Evolutionary conservation across 768 basidiomycete genomes (phyloP), one percentile per base, ranked within the genome.

Genomic region (Russula griseocarnosa): DNA sequence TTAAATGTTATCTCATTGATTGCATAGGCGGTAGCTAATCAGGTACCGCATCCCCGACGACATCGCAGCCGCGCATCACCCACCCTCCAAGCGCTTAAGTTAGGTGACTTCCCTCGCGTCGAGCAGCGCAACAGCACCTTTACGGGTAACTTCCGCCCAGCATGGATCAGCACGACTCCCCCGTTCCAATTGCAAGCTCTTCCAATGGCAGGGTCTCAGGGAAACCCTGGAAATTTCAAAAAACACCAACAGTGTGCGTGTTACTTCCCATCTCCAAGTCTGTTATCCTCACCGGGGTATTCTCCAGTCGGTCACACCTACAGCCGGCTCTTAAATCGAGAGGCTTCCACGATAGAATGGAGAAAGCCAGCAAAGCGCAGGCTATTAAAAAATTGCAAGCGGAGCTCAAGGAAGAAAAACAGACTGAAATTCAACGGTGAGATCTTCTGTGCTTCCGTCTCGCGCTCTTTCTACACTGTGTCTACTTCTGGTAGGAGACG

Each of bases 331-430:
- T 87, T 58, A 90, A 85, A 73, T 81, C 86, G 3, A 86, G 80
- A 73, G 78, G 70, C 47, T 92, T 87, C 84, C 79, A 83, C 60
- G 81, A 83, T 38, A 80, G 91, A 42, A 89, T 90, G 82, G 78
- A 82, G 64, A 84, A 85, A 71, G 83, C 84, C 28, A 83, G 82
- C 71, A 83, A 82, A 69, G 82, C 82, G 22, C 78, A 78, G 44
- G 87, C 91, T 22, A 81, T 88, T 65, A 92, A 90, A 74, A 86
- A 87, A 71, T 77, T 93, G 34, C 79, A 91, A 73, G 70, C 73
- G 11, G 90, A 91, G 67, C 79, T 93, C 67, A 87, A 83, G 71
- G 85, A 88, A 52, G 91, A 92, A 73, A 92, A 90, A 69, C 76
- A 81, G 68, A 82, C 85, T 5, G 90, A 91, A 69, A 76, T 80